Conservation (phyloP, 441 rosid genomes). For the Mallotus repandus region DNA sequence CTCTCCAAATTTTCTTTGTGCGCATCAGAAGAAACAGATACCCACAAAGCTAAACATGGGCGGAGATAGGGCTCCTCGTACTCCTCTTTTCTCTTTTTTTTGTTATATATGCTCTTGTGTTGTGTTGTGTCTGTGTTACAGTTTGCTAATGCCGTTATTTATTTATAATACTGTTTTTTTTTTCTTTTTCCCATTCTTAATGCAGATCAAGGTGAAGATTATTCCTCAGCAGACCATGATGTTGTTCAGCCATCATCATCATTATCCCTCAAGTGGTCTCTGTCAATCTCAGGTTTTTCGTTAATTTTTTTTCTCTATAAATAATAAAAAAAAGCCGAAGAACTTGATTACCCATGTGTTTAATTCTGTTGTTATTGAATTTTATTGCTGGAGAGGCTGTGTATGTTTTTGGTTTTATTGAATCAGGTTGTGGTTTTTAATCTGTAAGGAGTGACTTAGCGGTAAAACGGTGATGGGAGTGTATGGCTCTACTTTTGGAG, state of each 20-base stretch:
- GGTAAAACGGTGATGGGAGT: slow-evolving; percentile 15
- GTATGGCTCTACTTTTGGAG: slow-evolving; percentile 4
- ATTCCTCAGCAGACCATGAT: slow-evolving; percentile 15
- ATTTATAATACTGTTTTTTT: background rate
- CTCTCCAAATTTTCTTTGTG: too few relatives aligned
- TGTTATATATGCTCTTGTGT: too few relatives aligned
- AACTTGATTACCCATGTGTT: too few relatives aligned
- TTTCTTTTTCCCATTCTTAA: background rate
- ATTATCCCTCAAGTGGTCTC: background rate
- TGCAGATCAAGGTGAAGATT: slow-evolving; percentile 17
- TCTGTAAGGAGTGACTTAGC: slow-evolving; percentile 9
- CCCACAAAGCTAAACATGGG: slow-evolving; percentile 23
- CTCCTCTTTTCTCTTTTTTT: too few relatives aligned
- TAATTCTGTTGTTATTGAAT: too few relatives aligned
- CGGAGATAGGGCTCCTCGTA: slow-evolving; percentile 9
- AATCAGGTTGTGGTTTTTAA: background rate
- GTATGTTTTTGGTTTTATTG: background rate
- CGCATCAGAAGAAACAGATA: too few relatives aligned
- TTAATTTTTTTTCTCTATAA: slow-evolving; percentile 6
- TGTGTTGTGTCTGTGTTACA: too few relatives aligned
- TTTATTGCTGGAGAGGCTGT: background rate
- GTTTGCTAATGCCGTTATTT: too few relatives aligned
- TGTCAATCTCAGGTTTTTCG: slow-evolving; percentile 18
- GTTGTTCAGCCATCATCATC: background rate
- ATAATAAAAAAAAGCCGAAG: background rate